Evolutionary conservation across 2,329 filamentous ascomycete species (phyloP), one percentile per base, ranked within the genome.

Genomic region (Cyphellophora europaea): DNA sequence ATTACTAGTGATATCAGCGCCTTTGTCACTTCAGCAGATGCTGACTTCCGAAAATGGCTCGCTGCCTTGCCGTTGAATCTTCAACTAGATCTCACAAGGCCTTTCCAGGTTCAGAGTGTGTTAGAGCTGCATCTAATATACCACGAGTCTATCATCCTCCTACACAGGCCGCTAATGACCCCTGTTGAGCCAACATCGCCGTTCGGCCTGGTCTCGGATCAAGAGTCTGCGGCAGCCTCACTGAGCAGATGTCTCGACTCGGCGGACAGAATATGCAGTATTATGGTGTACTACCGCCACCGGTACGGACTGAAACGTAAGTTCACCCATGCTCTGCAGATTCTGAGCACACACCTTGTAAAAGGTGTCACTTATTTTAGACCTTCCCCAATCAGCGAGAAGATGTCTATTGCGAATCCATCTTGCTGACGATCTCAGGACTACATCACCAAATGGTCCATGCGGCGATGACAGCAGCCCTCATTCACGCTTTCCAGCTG

Each of bases 91-190:
- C 11, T 18, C 11, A 36, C 32, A 5, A 31, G 25, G 3, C 12
- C 38, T 6, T 36, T 44, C 13, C 38, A 47, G 17, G 19, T 50
- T 1, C 48, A 45, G 6, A 41, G 44, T 30, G 39, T 43, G 4
- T 32, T 49, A 17, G 40, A 49, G 10, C 48, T 67, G 0, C 53
- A 62, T 19, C 58, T 67, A 3, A 63, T 70, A 49, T 67, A 67
- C 23, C 58, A 74, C 33, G 65, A 67, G 0, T 55, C 72, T 0
- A 49, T 66, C 2, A 72, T 74, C 4, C 61, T 74, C 0, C 54
- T 74, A 0, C 69, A 73, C 38, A 66, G 66, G 4, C 69, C 69
- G 5, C 39, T 50, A 13, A 47, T 50, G 17, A 36, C 42, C 2
- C n/a, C 31, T 11, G 21, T 25, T 25, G 21, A 8, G 8, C 8